Evolutionary conservation across 352 stramenopile species (phyloP), one percentile per base, ranked within the genome.

Genomic region (Pythium aphanidermatum): DNA sequence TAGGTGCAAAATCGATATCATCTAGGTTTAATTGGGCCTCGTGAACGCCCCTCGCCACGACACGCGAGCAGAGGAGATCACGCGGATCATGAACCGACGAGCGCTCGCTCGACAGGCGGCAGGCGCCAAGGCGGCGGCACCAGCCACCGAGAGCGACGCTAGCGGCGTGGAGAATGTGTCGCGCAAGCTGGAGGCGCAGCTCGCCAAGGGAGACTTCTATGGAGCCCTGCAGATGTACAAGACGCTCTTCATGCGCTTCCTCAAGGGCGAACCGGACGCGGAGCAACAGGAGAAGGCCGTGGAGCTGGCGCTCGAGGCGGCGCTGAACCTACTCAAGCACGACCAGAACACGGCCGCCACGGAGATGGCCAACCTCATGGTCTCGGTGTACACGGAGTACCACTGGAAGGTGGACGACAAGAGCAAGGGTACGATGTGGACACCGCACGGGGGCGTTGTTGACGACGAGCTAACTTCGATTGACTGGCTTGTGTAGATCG

Each of bases 201-300:
- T 93, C 30, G 62, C 44, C 30, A 63, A 71, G n/a, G 79, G 79
- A 11, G 79, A 95, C 46, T 88, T 79, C 48, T 95, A 95, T 59
- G 78, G 83, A 41, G 83, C 83, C 44, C 51, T 95, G 51, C 83
- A 95, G 55, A 88, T 93, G 79, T 95, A 95, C 73, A 92, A 92
- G 73, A 92, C 81, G 54, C 67, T 95, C 14, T 92, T 89, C 60
- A 92, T 86, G 72, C 82, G 83, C 28, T 69, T 75, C 42, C 74
- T 91, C 55, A 88, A 91, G 47, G 77, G 74, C 49, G 80, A 92
- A 44, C 56, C 64, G 20, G 68, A 65, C 38, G 37, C 38, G 6
- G 59, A 60, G 23, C 69, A 83, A 48, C 82, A 89, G 51, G 47
- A 80, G 33, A 74, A 82, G 39, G 78, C 76, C 19, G 63, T 73